Conservation (phyloP, 1,284 basidiomycete species). For the Apiotrichum brassicae region DNA sequence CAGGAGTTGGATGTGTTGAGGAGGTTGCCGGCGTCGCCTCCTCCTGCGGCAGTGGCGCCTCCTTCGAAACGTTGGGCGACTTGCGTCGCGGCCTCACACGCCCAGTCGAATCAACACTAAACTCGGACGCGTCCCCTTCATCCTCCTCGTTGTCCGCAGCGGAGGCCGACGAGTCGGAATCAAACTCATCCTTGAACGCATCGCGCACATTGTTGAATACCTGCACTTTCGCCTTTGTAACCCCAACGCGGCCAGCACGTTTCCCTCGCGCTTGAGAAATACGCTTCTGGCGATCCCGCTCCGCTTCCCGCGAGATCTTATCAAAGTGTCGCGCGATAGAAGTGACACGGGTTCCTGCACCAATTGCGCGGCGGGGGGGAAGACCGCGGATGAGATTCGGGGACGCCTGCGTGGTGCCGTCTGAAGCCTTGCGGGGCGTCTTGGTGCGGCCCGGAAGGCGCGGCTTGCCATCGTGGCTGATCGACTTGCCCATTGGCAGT, state of each 20-base stretch:
- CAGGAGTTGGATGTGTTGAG: background rate
- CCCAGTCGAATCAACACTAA: slow-evolving; percentile 32
- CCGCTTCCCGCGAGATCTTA: slow-evolving; percentile 50
- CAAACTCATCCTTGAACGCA: slow-evolving; percentile 78
- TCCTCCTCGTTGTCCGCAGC: slow-evolving; percentile 79
- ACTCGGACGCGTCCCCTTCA: slow-evolving; percentile 30
- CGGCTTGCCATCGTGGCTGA: slow-evolving; percentile 25
- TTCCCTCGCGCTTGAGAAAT: slow-evolving; percentile 60
- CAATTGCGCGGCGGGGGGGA: slow-evolving; percentile 25
- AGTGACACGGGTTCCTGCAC: slow-evolving; percentile 46
- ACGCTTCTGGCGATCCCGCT: slow-evolving; percentile 50
- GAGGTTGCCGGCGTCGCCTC: background rate
- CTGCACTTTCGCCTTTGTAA: slow-evolving; percentile 81
- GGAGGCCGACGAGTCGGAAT: slow-evolving; percentile 61
- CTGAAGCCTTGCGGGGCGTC: slow-evolving; percentile 19
- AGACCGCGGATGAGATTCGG: slow-evolving; percentile 6
- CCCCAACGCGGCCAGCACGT: slow-evolving; percentile 85
- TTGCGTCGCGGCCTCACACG: slow-evolving; percentile 18
- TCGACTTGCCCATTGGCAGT: slow-evolving; percentile 7
- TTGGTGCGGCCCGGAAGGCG: slow-evolving; percentile 39
- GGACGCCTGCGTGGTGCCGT: background rate
- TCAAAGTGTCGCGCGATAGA: slow-evolving; percentile 54
- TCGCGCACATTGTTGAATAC: slow-evolving; percentile 87
- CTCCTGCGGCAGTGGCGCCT: background rate
- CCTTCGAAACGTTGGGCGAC: background rate